Conservation (phyloP, 768 basidiomycete genomes). For the Tulasnella sp. region DNA sequence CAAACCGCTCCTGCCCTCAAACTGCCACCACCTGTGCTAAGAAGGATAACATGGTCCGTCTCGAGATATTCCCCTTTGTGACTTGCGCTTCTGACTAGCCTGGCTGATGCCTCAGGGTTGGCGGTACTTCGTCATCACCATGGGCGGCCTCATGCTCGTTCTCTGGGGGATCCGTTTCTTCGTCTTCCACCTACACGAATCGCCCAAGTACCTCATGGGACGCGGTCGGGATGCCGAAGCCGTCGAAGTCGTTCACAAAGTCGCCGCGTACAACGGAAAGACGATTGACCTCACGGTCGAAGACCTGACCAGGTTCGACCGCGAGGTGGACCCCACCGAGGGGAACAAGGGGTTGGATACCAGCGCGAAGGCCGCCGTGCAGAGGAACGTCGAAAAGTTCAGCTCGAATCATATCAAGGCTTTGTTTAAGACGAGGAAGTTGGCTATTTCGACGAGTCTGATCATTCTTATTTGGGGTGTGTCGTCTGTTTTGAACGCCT, state of each 20-base stretch:
- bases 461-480: conserved; percentile 60
- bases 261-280: conserved; percentile 65
- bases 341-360: conserved; percentile 43
- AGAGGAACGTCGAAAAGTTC: conserved; percentile 50
- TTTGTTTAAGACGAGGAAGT: conserved; percentile 63
- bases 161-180: conserved; percentile 67
- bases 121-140: conserved; percentile 73
- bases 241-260: conserved; percentile 61
- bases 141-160: conserved; percentile 71
- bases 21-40: conserved; percentile 49
- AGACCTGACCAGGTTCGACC: conserved; percentile 46
- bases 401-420: conserved; percentile 57
- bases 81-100: not conserved
- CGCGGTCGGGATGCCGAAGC: conserved; percentile 65
- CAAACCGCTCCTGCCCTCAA: conserved; percentile 64
- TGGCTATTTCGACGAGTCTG: conserved; percentile 68
- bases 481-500: not conserved
- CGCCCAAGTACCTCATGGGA: conserved; percentile 73
- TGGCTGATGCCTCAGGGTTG: conserved; percentile 54
- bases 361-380: conserved; percentile 47
- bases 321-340: conserved; percentile 22
- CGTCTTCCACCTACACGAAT: conserved; percentile 67
- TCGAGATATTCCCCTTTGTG: too few species aligned
- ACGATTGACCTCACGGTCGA: conserved; percentile 55
- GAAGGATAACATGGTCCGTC: conserved; percentile 56